Evolutionary conservation across 139 green algal genomes (phyloP).

Genomic region (Micromonas commoda): DNA sequence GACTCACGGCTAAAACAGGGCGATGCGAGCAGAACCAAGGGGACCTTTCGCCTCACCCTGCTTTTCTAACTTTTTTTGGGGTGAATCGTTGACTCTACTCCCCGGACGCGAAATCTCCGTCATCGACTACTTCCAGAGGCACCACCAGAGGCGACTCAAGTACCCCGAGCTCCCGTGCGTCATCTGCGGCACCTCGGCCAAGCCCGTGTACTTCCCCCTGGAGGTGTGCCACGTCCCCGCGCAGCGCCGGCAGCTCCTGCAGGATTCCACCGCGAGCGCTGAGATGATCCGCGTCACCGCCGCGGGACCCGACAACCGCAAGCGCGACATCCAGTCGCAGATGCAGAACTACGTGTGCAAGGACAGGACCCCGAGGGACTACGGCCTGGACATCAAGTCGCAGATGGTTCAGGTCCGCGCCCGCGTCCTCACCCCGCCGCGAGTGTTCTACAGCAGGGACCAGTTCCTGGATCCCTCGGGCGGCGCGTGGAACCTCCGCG

Average conservation of each 20-base stretch:
- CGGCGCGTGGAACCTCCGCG: neutral
- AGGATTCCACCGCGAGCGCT: neutral
- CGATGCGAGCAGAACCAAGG: too few species aligned
- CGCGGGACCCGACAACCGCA: neutral
- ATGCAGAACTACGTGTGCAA: neutral
- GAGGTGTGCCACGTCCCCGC: neutral
- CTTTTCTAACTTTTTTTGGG: too few species aligned
- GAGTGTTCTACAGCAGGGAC: neutral
- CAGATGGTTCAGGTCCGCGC: neutral
- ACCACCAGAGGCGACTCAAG: neutral
- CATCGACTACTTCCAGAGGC: neutral
- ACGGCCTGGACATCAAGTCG: neutral
- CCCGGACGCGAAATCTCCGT: neutral
- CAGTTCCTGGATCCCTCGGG: neutral
- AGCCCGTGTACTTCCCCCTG: conserved; percentile 2
- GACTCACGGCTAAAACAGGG: too few species aligned
- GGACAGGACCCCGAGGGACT: neutral
- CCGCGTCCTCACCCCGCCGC: neutral
- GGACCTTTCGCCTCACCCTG: too few species aligned
- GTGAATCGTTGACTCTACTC: too few species aligned
- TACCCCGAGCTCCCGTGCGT: neutral
- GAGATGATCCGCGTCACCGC: neutral
- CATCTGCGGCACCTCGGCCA: neutral
- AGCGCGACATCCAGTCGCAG: neutral
- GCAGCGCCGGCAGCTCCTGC: neutral